Conservation (phyloP, 805 yeast species). For the Hanseniaspora mollemarum region DNA sequence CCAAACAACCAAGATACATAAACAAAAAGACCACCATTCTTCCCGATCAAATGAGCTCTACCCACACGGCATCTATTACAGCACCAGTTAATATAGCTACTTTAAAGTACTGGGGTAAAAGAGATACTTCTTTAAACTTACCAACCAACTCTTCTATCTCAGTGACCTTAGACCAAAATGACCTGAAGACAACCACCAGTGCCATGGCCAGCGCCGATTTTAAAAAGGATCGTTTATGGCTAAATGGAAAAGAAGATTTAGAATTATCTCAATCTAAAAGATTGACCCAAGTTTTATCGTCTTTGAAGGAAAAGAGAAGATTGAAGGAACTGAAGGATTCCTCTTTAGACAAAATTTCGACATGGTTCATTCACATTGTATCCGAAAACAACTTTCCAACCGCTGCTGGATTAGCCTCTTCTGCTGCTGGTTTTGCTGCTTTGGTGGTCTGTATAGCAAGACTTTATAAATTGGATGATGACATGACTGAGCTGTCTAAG, state of each 20-base stretch:
- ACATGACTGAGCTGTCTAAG: constrained; percentile 72
- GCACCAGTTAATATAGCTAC: constrained; percentile 99
- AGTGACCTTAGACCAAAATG: constrained; percentile 84
- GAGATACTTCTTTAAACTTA: constrained; percentile 74
- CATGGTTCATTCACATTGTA: constrained; percentile 63
- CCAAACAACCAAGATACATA: no score
- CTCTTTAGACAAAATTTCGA: constrained; percentile 48
- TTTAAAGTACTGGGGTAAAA: constrained; percentile 96
- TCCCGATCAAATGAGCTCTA: constrained; percentile 36
- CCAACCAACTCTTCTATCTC: constrained; percentile 96
- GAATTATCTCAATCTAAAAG: constrained; percentile 56
- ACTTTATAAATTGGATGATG: constrained; percentile 74
- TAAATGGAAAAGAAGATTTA: constrained; percentile 55
- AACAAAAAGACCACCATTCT: no score
- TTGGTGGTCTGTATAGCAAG: constrained; percentile 79
- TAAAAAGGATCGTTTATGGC: constrained; percentile 58
- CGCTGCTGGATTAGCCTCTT: constrained; percentile 95
- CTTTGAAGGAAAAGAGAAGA: constrained; percentile 56
- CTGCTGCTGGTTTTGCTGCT: constrained; percentile 98
- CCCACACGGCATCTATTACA: constrained; percentile 68
- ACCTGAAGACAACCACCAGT: constrained; percentile 82
- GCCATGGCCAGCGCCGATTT: constrained; percentile 57
- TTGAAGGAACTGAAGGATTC: constrained; percentile 46
- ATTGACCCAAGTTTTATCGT: constrained; percentile 64
- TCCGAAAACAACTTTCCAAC: constrained; percentile 97